Evolutionary conservation across 2,329 filamentous ascomycete species (phyloP).

Genomic region (Fusarium sp.): DNA sequence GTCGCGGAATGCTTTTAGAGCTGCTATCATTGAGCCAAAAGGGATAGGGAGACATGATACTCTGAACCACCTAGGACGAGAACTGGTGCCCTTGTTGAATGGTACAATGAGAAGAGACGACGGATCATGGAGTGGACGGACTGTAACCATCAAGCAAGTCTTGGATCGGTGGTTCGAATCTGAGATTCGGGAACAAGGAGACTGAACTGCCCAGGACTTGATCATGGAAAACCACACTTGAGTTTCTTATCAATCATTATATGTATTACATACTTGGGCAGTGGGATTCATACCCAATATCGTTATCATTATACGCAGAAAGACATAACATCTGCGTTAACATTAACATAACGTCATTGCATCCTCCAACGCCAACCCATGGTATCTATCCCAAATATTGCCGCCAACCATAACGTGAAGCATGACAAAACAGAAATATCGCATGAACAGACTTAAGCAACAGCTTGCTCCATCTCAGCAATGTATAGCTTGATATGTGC

Average conservation of each 20-base stretch:
- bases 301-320: conserved; percentile 14
- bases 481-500: conserved; percentile 98
- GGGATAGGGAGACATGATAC: conserved; percentile 47
- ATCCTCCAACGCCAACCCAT: conserved; percentile 55
- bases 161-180: conserved; percentile 73
- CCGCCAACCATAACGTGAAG: conserved; percentile 33
- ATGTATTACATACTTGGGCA: not conserved
- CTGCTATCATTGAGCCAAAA: conserved; percentile 64
- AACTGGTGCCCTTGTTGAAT: conserved; percentile 73
- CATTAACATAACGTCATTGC: conserved; percentile 36
- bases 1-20: conserved; percentile 57
- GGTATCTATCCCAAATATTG: conserved; percentile 53
- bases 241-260: not conserved
- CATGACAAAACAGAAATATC: conserved; percentile 9
- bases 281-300: not conserved
- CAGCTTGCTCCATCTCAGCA: conserved; percentile 96
- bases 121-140: conserved; percentile 69
- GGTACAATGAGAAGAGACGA: conserved; percentile 66
- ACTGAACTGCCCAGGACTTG: not conserved
- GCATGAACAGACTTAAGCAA: conserved; percentile 55
- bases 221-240: not conserved
- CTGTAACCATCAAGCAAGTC: conserved; percentile 68
- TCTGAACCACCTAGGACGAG: conserved; percentile 59
- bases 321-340: conserved; percentile 25
- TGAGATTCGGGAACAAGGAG: conserved; percentile 18